Base-by-base conservation (phyloP, 2,329 filamentous ascomycete genomes). In the Ceratocystis variospora region DNA sequence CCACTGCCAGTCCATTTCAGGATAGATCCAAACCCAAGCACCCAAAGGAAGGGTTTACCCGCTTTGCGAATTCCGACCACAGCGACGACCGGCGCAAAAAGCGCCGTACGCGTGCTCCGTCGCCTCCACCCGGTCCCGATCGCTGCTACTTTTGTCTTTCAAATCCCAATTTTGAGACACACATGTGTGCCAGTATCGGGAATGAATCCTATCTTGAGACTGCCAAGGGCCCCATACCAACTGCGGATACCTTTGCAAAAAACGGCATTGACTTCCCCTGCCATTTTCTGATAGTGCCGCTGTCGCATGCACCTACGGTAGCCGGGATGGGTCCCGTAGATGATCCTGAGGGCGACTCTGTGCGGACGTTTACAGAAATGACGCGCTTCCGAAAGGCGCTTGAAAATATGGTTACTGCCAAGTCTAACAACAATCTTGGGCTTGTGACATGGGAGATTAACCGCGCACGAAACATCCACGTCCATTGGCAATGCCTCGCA, bases 131-230 rank as follows among this genome's bases (percentile, higher is more conserved):
- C 0, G 85, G 86, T 0, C 90, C 90, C 1, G 86, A 87, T 64
- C 83, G 87, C 72, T 99, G 94, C 77, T 99, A 94, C 79, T 97
- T 99, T 78, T 99, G 94, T 73, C 81, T 99, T 10, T 92, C 90
- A 5, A 96, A 96, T 74, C 85, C 88, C 5, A 88, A 87, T 68
- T 79, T 94, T 57, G 88, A 89, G 64, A 87, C 87, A 1, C 93
- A 99, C 76, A 88, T 99, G 75, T 87, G 96, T 71, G 88, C 88
- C 70, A 91, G 88, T 31, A 93, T 99, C 69, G 94, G 89, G 64
- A 86, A 91, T 19, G 88, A 96, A 68, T 82, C 86, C 65, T 97
- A 97, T 74, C 77, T 97, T 65, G 96, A 94, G 33, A 94, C 88
- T 28, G 90, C 94, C 68, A 96, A 96, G 75, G 94, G 94, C 0